Evolutionary conservation across 371 early-diverging fungal genomes (phyloP).

Genomic region (Apophysomyces sp.): DNA sequence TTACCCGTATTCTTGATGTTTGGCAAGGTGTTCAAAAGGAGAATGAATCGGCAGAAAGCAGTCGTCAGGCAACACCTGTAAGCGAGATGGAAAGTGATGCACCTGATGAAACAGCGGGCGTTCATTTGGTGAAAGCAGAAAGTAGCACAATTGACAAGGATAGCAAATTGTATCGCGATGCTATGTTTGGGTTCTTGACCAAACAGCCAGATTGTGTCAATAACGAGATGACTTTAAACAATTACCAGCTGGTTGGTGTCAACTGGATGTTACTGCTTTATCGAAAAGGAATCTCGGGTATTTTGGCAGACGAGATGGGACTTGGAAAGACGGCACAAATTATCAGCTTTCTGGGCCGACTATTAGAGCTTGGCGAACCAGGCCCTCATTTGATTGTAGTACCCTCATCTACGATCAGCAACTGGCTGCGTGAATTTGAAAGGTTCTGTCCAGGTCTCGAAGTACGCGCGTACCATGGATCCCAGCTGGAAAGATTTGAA

Average conservation of each 20-base stretch:
- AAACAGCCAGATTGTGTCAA: slow-evolving; percentile 61
- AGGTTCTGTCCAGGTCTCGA: slow-evolving; percentile 70
- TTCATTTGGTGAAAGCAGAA: slow-evolving; percentile 24
- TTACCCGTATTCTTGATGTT: slow-evolving; percentile 45
- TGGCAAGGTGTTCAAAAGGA: slow-evolving; percentile 44
- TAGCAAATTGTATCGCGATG: slow-evolving; percentile 21
- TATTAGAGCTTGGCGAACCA: slow-evolving; percentile 53
- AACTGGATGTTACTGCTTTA: slow-evolving; percentile 90
- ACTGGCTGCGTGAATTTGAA: slow-evolving; percentile 88
- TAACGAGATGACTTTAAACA: slow-evolving; percentile 64
- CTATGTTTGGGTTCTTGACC: slow-evolving; percentile 45
- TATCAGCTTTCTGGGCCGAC: slow-evolving; percentile 79
- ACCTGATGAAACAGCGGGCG: slow-evolving; percentile 27
- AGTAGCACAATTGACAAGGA: slow-evolving; percentile 18
- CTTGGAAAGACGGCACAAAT: slow-evolving; percentile 98
- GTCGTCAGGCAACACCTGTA: slow-evolving; percentile 21
- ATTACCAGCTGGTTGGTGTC: slow-evolving; percentile 94
- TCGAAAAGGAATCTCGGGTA: slow-evolving; percentile 78
- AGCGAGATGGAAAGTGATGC: slow-evolving; percentile 21
- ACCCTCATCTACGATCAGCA: slow-evolving; percentile 86
- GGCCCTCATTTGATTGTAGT: slow-evolving; percentile 88
- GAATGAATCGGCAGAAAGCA: slow-evolving; percentile 15
- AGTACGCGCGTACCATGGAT: slow-evolving; percentile 75
- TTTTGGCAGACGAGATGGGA: slow-evolving; percentile 96
- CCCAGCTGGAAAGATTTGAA: slow-evolving; percentile 62